phyloP scores from a whole-genome alignment of 257 asterid species.

The Mitragyna speciosa region DNA sequence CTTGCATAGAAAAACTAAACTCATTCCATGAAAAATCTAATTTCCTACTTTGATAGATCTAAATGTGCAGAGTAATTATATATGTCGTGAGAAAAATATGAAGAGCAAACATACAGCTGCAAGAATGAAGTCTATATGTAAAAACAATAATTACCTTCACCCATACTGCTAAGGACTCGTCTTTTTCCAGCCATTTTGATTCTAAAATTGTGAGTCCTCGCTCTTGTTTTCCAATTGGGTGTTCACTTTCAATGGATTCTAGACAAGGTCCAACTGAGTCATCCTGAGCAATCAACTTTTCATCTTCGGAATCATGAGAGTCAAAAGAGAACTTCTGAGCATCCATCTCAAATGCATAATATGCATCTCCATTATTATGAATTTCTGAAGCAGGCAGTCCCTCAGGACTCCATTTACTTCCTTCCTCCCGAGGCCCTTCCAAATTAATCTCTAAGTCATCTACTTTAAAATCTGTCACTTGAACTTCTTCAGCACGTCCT shows the following conservation, averaged over 20 bases:
- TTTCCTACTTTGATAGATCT: neutral
- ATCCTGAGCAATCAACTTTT: conserved; percentile 51
- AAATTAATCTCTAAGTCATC: conserved; percentile 35
- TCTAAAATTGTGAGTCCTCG: conserved; percentile 39
- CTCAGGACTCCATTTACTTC: conserved; percentile 43
- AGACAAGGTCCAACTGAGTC: conserved; percentile 40
- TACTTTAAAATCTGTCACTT: conserved; percentile 39
- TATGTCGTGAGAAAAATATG: neutral
- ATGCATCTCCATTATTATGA: conserved; percentile 43
- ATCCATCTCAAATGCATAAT: conserved; percentile 52
- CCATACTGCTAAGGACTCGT: conserved; percentile 88
- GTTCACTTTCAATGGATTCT: conserved; percentile 45
- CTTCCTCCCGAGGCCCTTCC: conserved; percentile 43
- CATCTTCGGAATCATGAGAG: conserved; percentile 67
- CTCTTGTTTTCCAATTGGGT: conserved; percentile 41
- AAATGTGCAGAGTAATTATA: neutral
- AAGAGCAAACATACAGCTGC: neutral
- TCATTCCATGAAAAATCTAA: neutral
- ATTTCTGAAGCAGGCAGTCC: conserved; percentile 50
- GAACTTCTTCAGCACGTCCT: conserved; percentile 45
- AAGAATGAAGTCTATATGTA: neutral
- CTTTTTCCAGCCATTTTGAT: conserved; percentile 55
- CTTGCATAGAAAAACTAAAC: neutral
- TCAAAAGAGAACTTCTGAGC: conserved; percentile 48
- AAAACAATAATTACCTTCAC: conserved; percentile 64